A percentile compares a stretch with the other conserved stretches of the same genome.
Conservation (phyloP, 2,329 filamentous ascomycete genomes). For the Mycosphaerella arachidis region DNA sequence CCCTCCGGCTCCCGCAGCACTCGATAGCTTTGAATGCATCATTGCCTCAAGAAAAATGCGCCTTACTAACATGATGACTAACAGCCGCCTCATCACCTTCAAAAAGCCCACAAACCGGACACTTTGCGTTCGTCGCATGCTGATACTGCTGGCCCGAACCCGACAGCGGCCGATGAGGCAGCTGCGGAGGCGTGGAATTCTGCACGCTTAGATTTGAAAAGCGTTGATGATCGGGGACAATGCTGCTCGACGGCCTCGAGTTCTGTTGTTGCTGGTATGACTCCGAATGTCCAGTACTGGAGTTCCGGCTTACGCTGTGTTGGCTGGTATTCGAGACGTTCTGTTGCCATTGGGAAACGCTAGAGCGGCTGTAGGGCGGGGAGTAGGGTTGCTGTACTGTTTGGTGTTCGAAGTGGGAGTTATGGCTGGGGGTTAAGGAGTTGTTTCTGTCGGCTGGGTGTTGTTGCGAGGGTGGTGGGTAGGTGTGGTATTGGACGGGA, state of each 20-base stretch:
- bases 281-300: neutral
- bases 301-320: conserved; percentile 4
- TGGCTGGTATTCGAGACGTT: conserved; percentile 5
- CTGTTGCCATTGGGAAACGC: conserved; percentile 20
- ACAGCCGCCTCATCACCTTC: conserved; percentile 34
- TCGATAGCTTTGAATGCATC: neutral
- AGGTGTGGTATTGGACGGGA: conserved; percentile 16
- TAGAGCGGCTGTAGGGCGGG: neutral
- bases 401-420: conserved; percentile 9
- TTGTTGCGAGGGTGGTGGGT: conserved; percentile 11
- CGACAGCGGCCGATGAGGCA: neutral
- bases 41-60: conserved; percentile 23
- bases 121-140: conserved; percentile 16
- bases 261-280: conserved; percentile 4
- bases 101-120: conserved; percentile 31
- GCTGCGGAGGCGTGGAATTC: conserved; percentile 5
- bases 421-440: conserved; percentile 8
- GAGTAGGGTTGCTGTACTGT: conserved; percentile 2
- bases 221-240: conserved; percentile 23
- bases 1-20: no score
- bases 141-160: neutral
- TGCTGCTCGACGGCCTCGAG: conserved; percentile 11
- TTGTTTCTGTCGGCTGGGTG: conserved; percentile 11
- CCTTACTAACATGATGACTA: conserved; percentile 30
- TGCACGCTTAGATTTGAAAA: conserved; percentile 15